Base-by-base conservation (phyloP, 805 yeast species). In the Wickerhamomyces kurtzmanii region DNA sequence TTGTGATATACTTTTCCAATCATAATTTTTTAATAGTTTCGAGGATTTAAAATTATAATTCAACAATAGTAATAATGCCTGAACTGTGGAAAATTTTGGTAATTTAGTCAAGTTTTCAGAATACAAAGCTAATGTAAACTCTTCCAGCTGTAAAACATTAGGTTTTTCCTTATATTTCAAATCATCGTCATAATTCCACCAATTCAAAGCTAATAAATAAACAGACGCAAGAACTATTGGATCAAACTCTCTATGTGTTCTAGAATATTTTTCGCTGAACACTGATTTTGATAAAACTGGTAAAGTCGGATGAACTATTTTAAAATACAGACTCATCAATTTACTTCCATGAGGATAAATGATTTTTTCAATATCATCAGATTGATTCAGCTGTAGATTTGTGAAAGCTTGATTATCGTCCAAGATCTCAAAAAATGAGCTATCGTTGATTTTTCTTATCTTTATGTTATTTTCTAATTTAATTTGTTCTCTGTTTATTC, bases 41-140 rank as follows among this genome's bases (percentile, higher is more conserved):
- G 17, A 8, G 17, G n/a, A 19, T 8, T 19, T 22, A 15, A 33
- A 36, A 21, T 33, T 36, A 30, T 51, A 49, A 23, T 50, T 43
- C 20, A 48, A 24, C 15, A 62, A 34, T 16, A 62, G 37, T 16
- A 62, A 35, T 5, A 62, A 53, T 1, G 61, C 62, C 37, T 62
- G 68, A 12, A 60, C 45, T 2, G 56, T 53, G 4, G 62, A 50
- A 16, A 57, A 40, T 18, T 57, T 48, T 3, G 56, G 43, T 8
- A 39, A 22, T 24, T 45, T 44, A 12, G 39, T 38, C 14, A 46
- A 21, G 20, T 40, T 39, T 17, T 49, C 54, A 9, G 44, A 39
- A 31, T 45, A 45, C 3, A 49, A 29, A 4, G 49, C 39, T 6
- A 40, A 25, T 3, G 49, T 42, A 10, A 48, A 28, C 28, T 44